Conservation (phyloP, 2,329 filamentous ascomycete genomes). For the Beauveria australis region DNA sequence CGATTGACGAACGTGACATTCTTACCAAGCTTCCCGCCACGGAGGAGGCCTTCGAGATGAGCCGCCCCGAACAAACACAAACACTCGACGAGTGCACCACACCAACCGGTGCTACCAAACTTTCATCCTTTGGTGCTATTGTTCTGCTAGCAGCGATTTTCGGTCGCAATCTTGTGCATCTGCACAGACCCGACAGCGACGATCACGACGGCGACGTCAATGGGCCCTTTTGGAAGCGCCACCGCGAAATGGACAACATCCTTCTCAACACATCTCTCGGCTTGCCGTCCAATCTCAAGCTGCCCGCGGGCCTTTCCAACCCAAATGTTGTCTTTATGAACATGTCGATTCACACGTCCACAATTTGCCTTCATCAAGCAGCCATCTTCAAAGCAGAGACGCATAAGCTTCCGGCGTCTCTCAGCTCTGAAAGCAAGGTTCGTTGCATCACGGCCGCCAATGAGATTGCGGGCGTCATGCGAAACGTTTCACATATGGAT, state of each 20-base stretch:
- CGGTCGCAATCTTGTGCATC: conserved; percentile 81
- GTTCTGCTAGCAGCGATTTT: conserved; percentile 83
- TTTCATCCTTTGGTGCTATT: conserved; percentile 73
- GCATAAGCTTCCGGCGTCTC: conserved; percentile 65
- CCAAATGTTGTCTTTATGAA: conserved; percentile 89
- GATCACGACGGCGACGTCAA: conserved; percentile 83
- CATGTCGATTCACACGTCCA: conserved; percentile 94
- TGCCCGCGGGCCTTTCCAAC: conserved; percentile 67
- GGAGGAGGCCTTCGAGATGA: conserved; percentile 78
- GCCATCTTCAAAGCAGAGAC: conserved; percentile 97
- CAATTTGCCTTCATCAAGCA: conserved; percentile 95
- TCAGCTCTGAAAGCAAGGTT: conserved; percentile 84
- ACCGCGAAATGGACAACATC: conserved; percentile 81
- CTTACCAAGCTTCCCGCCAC: conserved; percentile 75
- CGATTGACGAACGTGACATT: conserved; percentile 84
- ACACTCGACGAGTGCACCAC: conserved; percentile 62
- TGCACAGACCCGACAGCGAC: conserved; percentile 76
- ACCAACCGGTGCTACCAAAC: conserved; percentile 60
- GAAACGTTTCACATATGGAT: conserved; percentile 86
- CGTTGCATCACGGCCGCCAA: conserved; percentile 89
- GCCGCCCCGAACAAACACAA: conserved; percentile 63
- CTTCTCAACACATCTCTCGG: conserved; percentile 79
- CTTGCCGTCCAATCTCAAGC: conserved; percentile 70
- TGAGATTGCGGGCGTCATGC: conserved; percentile 92
- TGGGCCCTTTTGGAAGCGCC: conserved; percentile 91